Percentiles rank a stretch among this genome's conserved stretches.
These are phyloP conservation scores for Nicotiana knightiana DNA, from an alignment of 257 asterid genomes.

Conservation along the genomic window DNA sequence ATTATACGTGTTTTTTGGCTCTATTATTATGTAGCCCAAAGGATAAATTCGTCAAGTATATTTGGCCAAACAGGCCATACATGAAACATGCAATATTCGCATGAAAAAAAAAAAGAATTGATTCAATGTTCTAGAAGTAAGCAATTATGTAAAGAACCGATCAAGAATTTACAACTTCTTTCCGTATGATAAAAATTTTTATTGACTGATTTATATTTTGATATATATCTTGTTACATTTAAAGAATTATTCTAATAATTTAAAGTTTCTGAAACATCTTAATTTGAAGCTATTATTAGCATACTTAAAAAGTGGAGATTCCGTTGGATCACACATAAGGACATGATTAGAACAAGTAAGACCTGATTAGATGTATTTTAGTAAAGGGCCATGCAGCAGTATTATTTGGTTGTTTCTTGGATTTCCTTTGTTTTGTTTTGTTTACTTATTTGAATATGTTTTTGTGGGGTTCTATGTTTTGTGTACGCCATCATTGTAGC, in stretches of 20 bases:
- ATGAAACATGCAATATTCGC: too few species aligned
- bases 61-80: too few species aligned
- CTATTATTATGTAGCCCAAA: too few species aligned
- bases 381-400: not conserved
- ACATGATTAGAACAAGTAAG: not conserved
- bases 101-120: not conserved
- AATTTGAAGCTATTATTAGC: not conserved
- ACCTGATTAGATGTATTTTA: not conserved
- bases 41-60: too few species aligned
- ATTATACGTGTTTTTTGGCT: too few species aligned
- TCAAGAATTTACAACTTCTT: too few species aligned
- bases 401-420: not conserved
- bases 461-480: slow-evolving; percentile 3
- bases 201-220: not conserved
- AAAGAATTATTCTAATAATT: not conserved
- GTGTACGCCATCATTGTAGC: slow-evolving; percentile 9
- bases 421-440: not conserved
- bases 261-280: not conserved
- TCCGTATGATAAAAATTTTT: not conserved
- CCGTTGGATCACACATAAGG: not conserved
- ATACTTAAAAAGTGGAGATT: not conserved
- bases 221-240: not conserved
- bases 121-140: not conserved
- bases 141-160: not conserved
- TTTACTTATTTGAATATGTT: not conserved